Conservation (phyloP, 1,284 basidiomycete species). For the Papiliotrema terrestris region DNA sequence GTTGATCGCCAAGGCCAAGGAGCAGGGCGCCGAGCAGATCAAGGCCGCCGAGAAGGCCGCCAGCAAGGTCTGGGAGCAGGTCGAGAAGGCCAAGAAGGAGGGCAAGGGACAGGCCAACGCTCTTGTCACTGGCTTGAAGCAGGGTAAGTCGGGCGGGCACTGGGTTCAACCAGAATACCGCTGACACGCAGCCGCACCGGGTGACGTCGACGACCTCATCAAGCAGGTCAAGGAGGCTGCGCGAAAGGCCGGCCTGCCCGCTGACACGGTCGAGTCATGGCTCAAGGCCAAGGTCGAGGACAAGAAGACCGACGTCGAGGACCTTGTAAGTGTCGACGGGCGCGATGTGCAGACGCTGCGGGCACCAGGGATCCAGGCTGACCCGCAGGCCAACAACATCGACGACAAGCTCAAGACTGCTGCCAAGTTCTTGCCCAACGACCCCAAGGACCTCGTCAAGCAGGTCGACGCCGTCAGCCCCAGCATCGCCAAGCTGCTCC, state of each 20-base stretch:
- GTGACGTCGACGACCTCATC: slow-evolving; percentile 43
- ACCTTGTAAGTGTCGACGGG: slow-evolving; percentile 18
- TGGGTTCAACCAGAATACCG: not conserved
- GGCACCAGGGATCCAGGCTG: not conserved
- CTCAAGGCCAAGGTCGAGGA: slow-evolving; percentile 37
- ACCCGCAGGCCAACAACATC: slow-evolving; percentile 30
- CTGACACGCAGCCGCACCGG: slow-evolving; percentile 28
- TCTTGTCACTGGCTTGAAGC: slow-evolving; percentile 38
- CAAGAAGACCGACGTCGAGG: slow-evolving; percentile 37
- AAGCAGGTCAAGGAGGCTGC: slow-evolving; percentile 42
- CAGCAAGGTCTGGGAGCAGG: slow-evolving; percentile 36
- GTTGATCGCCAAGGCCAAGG: slow-evolving; percentile 35
- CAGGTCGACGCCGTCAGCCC: slow-evolving; percentile 40
- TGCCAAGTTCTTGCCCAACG: slow-evolving; percentile 34
- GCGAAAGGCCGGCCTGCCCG: slow-evolving; percentile 44
- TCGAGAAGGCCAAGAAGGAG: slow-evolving; percentile 43
- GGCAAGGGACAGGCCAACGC: slow-evolving; percentile 37
- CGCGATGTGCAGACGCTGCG: not conserved
- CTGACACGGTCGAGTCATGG: slow-evolving; percentile 40
- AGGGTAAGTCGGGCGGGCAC: slow-evolving; percentile 21
- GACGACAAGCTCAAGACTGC: slow-evolving; percentile 30
- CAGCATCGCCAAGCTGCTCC: slow-evolving; percentile 38
- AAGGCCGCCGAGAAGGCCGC: slow-evolving; percentile 37
- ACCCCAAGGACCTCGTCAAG: slow-evolving; percentile 39
- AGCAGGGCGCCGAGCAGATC: slow-evolving; percentile 31